Conservation (phyloP, 2,329 filamentous ascomycete genomes). For the Lasiodiplodia sp. region DNA sequence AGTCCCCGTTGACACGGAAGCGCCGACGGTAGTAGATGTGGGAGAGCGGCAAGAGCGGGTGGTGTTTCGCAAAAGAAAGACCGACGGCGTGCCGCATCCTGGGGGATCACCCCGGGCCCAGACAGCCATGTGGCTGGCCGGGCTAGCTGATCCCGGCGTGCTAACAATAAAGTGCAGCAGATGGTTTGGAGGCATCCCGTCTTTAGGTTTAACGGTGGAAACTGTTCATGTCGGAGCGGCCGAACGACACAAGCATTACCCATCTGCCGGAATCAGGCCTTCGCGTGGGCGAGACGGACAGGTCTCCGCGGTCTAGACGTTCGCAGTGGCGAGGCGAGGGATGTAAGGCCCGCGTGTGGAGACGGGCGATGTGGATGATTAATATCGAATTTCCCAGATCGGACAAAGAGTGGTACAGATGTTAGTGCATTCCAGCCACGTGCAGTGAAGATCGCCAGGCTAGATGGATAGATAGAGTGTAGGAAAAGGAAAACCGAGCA, state of each 20-base stretch:
- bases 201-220: constrained; percentile 4
- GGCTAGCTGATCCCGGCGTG: neutral
- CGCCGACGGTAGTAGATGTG: too few species aligned
- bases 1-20: too few species aligned
- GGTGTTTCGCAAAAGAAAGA: neutral
- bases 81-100: neutral
- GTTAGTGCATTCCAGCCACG: neutral
- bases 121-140: constrained; percentile 8
- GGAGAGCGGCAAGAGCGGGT: neutral
- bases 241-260: neutral
- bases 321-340: neutral
- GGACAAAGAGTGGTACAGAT: neutral
- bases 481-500: constrained; percentile 8
- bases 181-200: neutral
- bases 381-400: neutral
- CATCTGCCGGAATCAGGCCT: neutral
- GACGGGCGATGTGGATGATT: too few species aligned
- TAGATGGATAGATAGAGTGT: neutral
- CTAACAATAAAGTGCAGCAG: neutral
- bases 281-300: too few species aligned
- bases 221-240: neutral
- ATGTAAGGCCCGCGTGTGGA: neutral
- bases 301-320: too few species aligned
- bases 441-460: neutral
- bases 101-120: neutral